Evolutionary conservation across 495 filamentous ascomycete genomes (phyloP), one percentile per base, ranked within the genome.

Genomic region (Penicillium antarcticum): DNA sequence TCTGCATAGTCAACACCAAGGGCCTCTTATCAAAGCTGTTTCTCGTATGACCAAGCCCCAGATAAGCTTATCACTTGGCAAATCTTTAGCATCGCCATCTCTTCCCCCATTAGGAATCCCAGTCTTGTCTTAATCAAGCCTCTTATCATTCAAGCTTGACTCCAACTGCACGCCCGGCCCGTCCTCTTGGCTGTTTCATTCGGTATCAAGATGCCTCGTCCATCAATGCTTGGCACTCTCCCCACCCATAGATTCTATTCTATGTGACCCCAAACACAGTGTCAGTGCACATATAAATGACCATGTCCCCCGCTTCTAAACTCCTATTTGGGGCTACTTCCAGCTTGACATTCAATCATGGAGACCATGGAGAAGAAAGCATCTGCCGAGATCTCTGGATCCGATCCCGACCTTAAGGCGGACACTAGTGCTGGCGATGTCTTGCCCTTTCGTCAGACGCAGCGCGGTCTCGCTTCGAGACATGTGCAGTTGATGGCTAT

Each of bases 401-500:
- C 47, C 12, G 39, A 34, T 37, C 39, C 50, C 18, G 33, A 46
- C 24, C 44, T 42, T 12, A 63, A 48, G n/a, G 57, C 57, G 17
- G 61, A 65, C 51, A 37, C 55, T 17, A 32, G 45, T 23, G 13
- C 43, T 3, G 66, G 66, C 13, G 58, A 49, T n/a, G 45, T 62
- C 5, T 16, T 52, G 14, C 45, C 57, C 2, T 61, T 56, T 21
- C 40, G 51, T 9, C 32, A 67, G 40, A 82, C 79, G 6, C 70
- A 82, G 19, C 80, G 83, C 3, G 80, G 77, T 51, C 70, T 87
- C n/a, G 78, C 79, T 19, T 78, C 81, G 4, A 73, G 85, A 21
- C 85, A 88, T 70, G 62, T 87, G 4, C 78, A 79, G 61, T 79
- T 88, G 79, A 87, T 88, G 77, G 85, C 84, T 2, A 76, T 87